Evolutionary conservation across 2,329 filamentous ascomycete genomes (phyloP).

Genomic region (Ophidiomyces ophidiicola): DNA sequence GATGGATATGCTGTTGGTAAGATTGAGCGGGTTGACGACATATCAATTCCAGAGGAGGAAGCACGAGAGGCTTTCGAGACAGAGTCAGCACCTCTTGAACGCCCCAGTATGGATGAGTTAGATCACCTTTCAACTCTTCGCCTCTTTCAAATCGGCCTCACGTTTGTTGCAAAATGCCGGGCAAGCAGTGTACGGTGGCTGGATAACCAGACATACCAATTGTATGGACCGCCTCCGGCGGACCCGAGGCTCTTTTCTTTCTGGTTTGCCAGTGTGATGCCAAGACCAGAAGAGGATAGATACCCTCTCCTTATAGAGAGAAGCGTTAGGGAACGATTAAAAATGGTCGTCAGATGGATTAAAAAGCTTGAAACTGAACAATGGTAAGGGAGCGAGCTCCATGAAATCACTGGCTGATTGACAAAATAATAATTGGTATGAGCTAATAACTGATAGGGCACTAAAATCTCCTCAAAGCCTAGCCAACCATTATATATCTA

Average conservation of each 20-base stretch:
- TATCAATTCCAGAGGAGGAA: constrained; percentile 72
- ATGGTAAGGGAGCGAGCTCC: constrained; percentile 47
- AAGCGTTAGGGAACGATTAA: constrained; percentile 68
- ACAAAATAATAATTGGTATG: neutral
- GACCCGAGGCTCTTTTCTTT: constrained; percentile 72
- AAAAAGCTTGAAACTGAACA: constrained; percentile 55
- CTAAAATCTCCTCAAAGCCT: neutral
- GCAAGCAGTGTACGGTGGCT: constrained; percentile 61
- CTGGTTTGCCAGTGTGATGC: constrained; percentile 78
- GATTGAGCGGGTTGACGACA: constrained; percentile 65
- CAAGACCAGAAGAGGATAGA: constrained; percentile 65
- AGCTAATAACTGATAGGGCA: constrained; percentile 1
- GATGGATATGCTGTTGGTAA: constrained; percentile 72
- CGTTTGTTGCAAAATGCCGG: constrained; percentile 59
- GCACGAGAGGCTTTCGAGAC: constrained; percentile 59
- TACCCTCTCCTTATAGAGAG: constrained; percentile 60
- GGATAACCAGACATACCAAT: constrained; percentile 55
- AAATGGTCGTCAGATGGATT: constrained; percentile 73
- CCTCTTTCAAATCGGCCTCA: constrained; percentile 52
- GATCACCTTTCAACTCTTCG: constrained; percentile 26
- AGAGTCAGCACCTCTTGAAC: constrained; percentile 14
- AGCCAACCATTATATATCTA: constrained; percentile 20
- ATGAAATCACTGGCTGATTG: neutral
- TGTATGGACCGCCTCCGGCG: constrained; percentile 64
- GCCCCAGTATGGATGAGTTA: constrained; percentile 13